phyloP scores from a whole-genome alignment of 805 yeast species.

The Peterozyma xylosa region DNA sequence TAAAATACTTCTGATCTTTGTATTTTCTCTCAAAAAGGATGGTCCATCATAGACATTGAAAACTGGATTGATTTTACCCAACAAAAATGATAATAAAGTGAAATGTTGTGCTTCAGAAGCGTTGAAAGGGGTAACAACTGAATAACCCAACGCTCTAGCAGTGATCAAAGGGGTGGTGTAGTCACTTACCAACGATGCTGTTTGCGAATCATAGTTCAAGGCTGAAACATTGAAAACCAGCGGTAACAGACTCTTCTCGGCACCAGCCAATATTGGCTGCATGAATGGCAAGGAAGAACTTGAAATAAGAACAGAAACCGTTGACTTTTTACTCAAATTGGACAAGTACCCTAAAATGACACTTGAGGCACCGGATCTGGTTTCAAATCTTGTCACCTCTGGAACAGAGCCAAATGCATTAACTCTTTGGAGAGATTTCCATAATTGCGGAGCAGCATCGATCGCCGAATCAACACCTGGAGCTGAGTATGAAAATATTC shows the following conservation, averaged over 20 bases:
- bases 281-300: constrained; percentile 63
- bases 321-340: not conserved
- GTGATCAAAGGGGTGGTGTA: constrained; percentile 52
- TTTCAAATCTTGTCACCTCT: constrained; percentile 51
- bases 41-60: constrained; percentile 80
- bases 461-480: constrained; percentile 53
- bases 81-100: constrained; percentile 56
- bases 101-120: constrained; percentile 60
- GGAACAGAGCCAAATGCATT: constrained; percentile 58
- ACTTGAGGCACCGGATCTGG: constrained; percentile 79
- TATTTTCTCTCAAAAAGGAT: constrained; percentile 44
- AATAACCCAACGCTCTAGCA: constrained; percentile 56
- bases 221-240: constrained; percentile 72
- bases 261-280: constrained; percentile 46
- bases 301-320: constrained; percentile 45
- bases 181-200: constrained; percentile 52
- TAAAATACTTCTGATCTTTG: constrained; percentile 35
- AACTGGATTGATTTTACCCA: constrained; percentile 51
- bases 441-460: constrained; percentile 50
- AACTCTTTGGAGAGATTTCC: constrained; percentile 45
- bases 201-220: constrained; percentile 52
- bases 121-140: constrained; percentile 63
- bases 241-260: constrained; percentile 34
- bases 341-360: constrained; percentile 66
- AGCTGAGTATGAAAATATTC: constrained; percentile 65